A percentile compares a stretch with the other conserved stretches of the same genome.
Conservation (phyloP, 352 stramenopile genomes). For the Globisporangium canariense region DNA sequence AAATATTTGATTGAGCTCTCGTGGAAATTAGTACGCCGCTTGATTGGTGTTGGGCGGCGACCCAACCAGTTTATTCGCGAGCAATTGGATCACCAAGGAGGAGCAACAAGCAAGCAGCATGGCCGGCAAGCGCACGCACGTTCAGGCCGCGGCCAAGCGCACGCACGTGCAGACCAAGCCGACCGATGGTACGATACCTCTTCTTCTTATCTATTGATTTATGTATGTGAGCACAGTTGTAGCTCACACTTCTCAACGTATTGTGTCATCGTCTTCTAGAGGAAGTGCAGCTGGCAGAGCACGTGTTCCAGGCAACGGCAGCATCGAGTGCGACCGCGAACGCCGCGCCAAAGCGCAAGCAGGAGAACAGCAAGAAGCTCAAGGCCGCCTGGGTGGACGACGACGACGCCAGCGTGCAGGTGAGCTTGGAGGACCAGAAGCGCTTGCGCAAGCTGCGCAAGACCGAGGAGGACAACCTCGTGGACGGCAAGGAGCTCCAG, state of each 20-base stretch:
- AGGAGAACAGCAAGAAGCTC: conserved; percentile 20
- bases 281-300: conserved; percentile 50
- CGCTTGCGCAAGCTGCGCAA: conserved; percentile 85
- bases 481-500: conserved; percentile 75
- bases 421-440: conserved; percentile 64
- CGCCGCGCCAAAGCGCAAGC: conserved; percentile 29
- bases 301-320: conserved; percentile 50
- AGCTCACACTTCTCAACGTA: not conserved
- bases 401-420: conserved; percentile 70
- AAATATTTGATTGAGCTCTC: not conserved
- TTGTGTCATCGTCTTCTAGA: conserved; percentile 18
- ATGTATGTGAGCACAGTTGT: not conserved
- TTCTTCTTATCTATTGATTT: not conserved
- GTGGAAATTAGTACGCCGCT: conserved; percentile 1
- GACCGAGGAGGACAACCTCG: conserved; percentile 58
- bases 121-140: conserved; percentile 3
- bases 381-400: conserved; percentile 86
- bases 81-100: not conserved
- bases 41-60: conserved; percentile 13
- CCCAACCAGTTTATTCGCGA: not conserved
- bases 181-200: conserved; percentile 5
- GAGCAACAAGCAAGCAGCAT: not conserved
- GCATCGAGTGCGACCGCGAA: conserved; percentile 10
- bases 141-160: conserved; percentile 10
- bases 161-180: conserved; percentile 12